phyloP scores from a whole-genome alignment of 2,329 filamentous ascomycete species.

The Xylaria sp. region DNA sequence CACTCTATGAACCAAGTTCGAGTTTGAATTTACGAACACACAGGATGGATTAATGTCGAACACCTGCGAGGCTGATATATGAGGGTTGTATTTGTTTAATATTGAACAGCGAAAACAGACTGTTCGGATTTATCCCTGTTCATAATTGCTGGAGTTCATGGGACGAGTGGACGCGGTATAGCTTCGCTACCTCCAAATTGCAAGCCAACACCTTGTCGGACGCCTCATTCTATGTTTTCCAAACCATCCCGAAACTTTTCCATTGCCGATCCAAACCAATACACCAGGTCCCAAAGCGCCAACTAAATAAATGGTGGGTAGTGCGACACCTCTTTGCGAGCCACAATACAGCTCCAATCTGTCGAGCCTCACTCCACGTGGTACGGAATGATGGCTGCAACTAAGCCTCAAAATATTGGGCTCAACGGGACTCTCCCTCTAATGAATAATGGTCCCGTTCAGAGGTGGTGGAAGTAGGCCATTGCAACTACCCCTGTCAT shows the following conservation, averaged over 20 bases:
- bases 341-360: not conserved
- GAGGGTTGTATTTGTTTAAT: not conserved
- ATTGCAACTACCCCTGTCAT: conserved; percentile 37
- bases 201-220: not conserved
- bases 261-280: not conserved
- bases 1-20: too few relatives aligned
- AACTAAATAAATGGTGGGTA: not conserved
- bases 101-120: not conserved
- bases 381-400: not conserved
- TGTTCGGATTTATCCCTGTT: not conserved
- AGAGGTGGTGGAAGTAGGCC: conserved; percentile 33
- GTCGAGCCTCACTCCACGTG: not conserved
- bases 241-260: not conserved
- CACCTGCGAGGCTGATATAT: not conserved
- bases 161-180: not conserved
- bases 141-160: not conserved
- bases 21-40: too few relatives aligned
- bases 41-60: too few relatives aligned
- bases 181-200: not conserved
- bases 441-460: conserved; percentile 28
- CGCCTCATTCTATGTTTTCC: conserved; percentile 11
- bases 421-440: not conserved
- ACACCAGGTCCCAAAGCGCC: not conserved
- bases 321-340: not conserved
- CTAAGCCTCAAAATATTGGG: not conserved